Percentiles rank a stretch among this genome's conserved stretches.
phyloP scores from a whole-genome alignment of 805 yeast genomes.

The Lachancea sp. region DNA sequence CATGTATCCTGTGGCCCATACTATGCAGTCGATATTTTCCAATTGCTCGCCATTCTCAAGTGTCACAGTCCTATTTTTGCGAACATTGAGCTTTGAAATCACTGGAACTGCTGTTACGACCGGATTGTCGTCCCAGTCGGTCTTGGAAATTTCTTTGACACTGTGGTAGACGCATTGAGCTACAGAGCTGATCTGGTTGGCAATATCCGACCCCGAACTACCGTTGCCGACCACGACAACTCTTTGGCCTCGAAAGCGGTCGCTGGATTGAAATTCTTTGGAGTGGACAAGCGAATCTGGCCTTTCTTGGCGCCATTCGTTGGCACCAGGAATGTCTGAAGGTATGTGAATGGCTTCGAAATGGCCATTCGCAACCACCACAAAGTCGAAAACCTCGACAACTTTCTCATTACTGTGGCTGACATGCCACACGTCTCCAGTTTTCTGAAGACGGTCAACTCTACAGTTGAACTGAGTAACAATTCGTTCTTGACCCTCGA shows the following conservation, averaged over 20 bases:
- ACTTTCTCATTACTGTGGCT: conserved; percentile 21
- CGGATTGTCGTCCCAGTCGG: conserved; percentile 5
- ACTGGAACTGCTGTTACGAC: conserved; percentile 21
- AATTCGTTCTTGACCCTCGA: conserved; percentile 24
- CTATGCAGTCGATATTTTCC: conserved; percentile 34
- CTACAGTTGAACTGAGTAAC: conserved; percentile 25
- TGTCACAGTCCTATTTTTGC: conserved; percentile 20
- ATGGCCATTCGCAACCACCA: conserved; percentile 42
- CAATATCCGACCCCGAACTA: conserved; percentile 39
- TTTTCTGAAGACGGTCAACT: conserved; percentile 18
- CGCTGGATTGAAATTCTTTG: conserved; percentile 33
- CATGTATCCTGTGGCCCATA: conserved; percentile 49
- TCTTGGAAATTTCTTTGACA: conserved; percentile 50
- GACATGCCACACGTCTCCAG: conserved; percentile 14
- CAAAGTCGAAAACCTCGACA: conserved; percentile 33
- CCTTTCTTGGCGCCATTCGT: conserved; percentile 30
- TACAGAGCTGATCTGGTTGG: conserved; percentile 36
- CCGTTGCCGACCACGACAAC: conserved; percentile 39
- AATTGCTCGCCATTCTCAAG: conserved; percentile 31
- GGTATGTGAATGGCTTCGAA: conserved; percentile 38
- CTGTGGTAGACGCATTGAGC: conserved; percentile 39
- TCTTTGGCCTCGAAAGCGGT: conserved; percentile 29
- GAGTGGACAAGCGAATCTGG: conserved; percentile 34
- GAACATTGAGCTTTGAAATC: conserved; percentile 27
- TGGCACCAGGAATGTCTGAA: conserved; percentile 32